Evolutionary conservation across 768 basidiomycete genomes (phyloP).

Genomic region (Termitomyces bulborhizus): DNA sequence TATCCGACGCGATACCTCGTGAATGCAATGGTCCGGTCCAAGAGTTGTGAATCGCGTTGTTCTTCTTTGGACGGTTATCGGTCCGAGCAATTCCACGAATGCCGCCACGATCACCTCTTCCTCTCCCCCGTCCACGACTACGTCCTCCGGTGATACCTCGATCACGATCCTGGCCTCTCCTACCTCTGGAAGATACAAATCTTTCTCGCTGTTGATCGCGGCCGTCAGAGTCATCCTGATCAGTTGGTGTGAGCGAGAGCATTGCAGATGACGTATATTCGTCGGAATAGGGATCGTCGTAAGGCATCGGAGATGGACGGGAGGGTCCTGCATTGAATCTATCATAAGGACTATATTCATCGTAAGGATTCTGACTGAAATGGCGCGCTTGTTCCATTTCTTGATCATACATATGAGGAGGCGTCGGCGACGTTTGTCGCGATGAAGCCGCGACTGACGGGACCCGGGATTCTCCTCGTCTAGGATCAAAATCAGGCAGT

Average conservation of each 20-base stretch:
- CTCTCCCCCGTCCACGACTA: conserved; percentile 26
- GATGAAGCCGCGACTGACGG: conserved; percentile 46
- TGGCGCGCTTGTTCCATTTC: conserved; percentile 42
- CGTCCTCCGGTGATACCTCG: conserved; percentile 34
- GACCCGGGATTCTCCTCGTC: conserved; percentile 48
- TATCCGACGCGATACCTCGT: conserved; percentile 19
- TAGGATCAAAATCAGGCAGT: conserved; percentile 18
- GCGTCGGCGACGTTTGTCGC: conserved; percentile 46
- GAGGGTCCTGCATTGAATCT: conserved; percentile 49
- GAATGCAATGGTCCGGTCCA: conserved; percentile 14
- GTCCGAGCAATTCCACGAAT: conserved; percentile 21
- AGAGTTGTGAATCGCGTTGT: conserved; percentile 12
- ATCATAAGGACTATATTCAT: conserved; percentile 64
- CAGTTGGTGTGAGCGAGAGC: background rate
- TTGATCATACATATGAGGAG: conserved; percentile 48
- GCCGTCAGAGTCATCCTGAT: background rate
- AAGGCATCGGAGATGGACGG: conserved; percentile 64
- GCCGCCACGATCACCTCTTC: conserved; percentile 23
- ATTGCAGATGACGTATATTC: conserved; percentile 18
- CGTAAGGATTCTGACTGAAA: conserved; percentile 56
- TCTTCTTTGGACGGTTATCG: conserved; percentile 6
- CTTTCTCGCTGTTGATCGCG: conserved; percentile 1
- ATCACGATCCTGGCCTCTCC: conserved; percentile 27
- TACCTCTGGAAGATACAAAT: background rate
- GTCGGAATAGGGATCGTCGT: conserved; percentile 75